Evolutionary conservation across 2,329 filamentous ascomycete species (phyloP), one percentile per base, ranked within the genome.

Genomic region (Shiraia sp.): DNA sequence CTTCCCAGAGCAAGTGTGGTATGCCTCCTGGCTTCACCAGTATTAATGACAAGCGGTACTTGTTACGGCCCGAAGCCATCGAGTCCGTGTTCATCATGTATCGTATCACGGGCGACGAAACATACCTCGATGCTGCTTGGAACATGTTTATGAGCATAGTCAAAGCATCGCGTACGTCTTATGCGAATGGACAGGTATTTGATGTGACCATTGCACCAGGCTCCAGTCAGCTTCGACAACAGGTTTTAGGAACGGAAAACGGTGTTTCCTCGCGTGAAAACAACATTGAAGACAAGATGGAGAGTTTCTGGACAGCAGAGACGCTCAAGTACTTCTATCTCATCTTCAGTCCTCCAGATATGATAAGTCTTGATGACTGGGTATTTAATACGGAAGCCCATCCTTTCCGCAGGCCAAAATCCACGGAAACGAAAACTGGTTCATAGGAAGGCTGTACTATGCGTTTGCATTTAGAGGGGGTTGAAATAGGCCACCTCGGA

Each of bases 11-110:
- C 19, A 22, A 60, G 28, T 42, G 57, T 19, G 50, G 47, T 6
- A 56, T 75, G 0, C 69, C 68, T 0, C 57, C 55, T 25, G 74
- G 72, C 14, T 75, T 76, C 49, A 69, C 66, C 0, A 45, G 53
- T 6, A 60, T 76, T 29, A 50, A 53, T 3, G 73, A 77, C 42
- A 57, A 63, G 27, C 62, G 72, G 2, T 77, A 77, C 47, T 66
- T 75, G 7, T 65, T 78, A 2, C 66, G 75, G 3, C 75, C 80
- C 0, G 80, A 83, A 63, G 79, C 80, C 2, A 79, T 83, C 44
- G 80, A 83, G 55, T 78, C 74, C 1, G 74, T 83, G 7, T 83
- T 82, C 61, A 72, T 82, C 52, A 69, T 82, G 61, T 81, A 82
- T 54, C 76, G 80, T 27, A 78, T 81, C 44, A 82, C 79, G 0